Evolutionary conservation across 192 early-diverging fungal species (phyloP).

Genomic region (Backusella liffmaniae): DNA sequence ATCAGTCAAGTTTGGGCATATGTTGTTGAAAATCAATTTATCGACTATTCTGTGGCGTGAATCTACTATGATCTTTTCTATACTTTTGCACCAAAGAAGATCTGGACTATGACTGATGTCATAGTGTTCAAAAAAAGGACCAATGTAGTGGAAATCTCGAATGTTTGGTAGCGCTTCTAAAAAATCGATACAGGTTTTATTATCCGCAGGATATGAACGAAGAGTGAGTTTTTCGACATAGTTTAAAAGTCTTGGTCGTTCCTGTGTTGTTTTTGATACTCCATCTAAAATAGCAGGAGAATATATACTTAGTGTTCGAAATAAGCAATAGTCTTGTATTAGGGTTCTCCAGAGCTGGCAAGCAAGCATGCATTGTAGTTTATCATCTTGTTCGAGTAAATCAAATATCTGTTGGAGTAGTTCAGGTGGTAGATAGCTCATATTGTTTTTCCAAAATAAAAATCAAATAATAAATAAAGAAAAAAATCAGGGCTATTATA

Average conservation of each 20-base stretch:
- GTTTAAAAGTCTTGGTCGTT: background rate
- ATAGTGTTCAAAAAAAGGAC: background rate
- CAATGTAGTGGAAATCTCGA: background rate
- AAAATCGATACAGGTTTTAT: background rate
- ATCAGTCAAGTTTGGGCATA: background rate
- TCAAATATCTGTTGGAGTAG: background rate
- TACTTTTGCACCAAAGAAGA: background rate
- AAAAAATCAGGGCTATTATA: no score
- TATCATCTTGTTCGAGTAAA: background rate
- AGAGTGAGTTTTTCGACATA: background rate
- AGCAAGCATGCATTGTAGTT: background rate
- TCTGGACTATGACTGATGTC: background rate
- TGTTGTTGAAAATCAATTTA: background rate
- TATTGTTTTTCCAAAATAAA: background rate
- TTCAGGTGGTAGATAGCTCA: background rate
- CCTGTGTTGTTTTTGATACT: background rate
- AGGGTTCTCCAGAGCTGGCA: background rate
- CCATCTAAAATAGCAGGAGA: background rate
- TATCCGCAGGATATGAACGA: background rate
- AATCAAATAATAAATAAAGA: no score
- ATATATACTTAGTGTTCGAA: background rate
- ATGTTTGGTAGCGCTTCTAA: background rate
- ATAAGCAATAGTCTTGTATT: background rate
- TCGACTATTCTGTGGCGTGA: background rate
- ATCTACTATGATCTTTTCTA: background rate